A percentile compares a stretch with the other conserved stretches of the same genome.
Conservation (phyloP, 345 rosid species). For the Salix caprea region DNA sequence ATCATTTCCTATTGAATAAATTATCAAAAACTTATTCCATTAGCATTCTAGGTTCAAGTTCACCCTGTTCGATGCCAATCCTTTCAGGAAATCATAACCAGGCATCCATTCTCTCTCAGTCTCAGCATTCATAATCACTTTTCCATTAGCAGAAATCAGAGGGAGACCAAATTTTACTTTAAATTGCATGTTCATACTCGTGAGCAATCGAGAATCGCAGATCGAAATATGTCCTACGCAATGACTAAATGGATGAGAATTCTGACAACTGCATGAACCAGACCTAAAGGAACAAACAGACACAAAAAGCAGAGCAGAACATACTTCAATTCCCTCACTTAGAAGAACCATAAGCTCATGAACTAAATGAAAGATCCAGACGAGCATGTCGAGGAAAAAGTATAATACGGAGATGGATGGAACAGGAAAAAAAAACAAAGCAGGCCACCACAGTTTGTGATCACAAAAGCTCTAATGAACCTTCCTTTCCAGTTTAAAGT, state of each 20-base stretch:
- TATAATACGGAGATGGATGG: neutral
- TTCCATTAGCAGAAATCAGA: neutral
- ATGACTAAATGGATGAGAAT: neutral
- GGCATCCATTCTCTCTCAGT: neutral
- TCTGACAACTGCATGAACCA: neutral
- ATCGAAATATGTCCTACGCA: neutral
- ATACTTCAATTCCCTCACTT: neutral
- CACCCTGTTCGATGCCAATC: neutral
- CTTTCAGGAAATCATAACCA: neutral
- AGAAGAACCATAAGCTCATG: neutral
- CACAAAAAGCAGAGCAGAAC: neutral
- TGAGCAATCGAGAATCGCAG: neutral
- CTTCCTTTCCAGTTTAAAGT: neutral
- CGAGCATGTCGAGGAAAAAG: neutral
- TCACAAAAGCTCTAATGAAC: neutral
- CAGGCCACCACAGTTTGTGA: neutral
- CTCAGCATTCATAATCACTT: neutral
- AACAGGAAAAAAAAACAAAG: neutral
- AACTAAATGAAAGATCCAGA: neutral
- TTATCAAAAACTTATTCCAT: neutral
- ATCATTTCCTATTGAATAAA: neutral
- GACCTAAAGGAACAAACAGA: neutral
- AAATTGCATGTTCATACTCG: neutral
- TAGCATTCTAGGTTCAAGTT: neutral
- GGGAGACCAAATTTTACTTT: neutral